Base-by-base conservation (phyloP, 2,329 filamentous ascomycete species). In the Botrytis byssoidea region DNA sequence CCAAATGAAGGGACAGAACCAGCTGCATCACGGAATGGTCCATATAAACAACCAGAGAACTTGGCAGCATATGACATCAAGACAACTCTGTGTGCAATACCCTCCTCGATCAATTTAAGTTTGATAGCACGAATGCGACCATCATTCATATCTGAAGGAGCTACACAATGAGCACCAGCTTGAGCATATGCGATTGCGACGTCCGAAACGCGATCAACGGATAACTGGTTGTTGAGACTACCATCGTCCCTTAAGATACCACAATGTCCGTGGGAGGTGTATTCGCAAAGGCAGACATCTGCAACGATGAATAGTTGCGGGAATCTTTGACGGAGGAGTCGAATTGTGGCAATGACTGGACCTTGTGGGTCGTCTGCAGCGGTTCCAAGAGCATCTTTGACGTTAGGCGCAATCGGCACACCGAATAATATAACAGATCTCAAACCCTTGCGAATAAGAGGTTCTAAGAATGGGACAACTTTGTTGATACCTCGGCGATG, bases 61-160 rank as follows among this genome's bases (percentile, higher is more conserved):
- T 99, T 99, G 80, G 96, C 96, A 22, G 94, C 94, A 84, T 99
- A 99, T 7, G 94, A 97, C 96, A 99, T 98, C 75, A 99, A 88
- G 72, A 97, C 88, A 20, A 95, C 92, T 81, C 92, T 91, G 85
- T 99, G 96, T 10, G 95, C 92, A 78, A 98, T 93, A 71, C 95
- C 95, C 74, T 94, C 91, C 83, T 98, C 95, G 74, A 98, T 98
- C 76, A 99, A 87, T 86, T 98, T 98, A 71, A 98, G 88, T 87
- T 99, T 99, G 83, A 99, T 99, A 75, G 95, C 95, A 74, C 95
- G 93, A 80, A 99, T 97, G 77, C 96, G 92, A 42, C 96, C 96
- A 82, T 99, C 96, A 82, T 98, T 99, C 96, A 99, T 99, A 83
- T 99, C 96, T 1, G 94, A 97, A 2, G 96, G 96, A 0, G 96